Evolutionary conservation across 192 early-diverging fungal genomes (phyloP).

Genomic region (Coemansia sp.): DNA sequence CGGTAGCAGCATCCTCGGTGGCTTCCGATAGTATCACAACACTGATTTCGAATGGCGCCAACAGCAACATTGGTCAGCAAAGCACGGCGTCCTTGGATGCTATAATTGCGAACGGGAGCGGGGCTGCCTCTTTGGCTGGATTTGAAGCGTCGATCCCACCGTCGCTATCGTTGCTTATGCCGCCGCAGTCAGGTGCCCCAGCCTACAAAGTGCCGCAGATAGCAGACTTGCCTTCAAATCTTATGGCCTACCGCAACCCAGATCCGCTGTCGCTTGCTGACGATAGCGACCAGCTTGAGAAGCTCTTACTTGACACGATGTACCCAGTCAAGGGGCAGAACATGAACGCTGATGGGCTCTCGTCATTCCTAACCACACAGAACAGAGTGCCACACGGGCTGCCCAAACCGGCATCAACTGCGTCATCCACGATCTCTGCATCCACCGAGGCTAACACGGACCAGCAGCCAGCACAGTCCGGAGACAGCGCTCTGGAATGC

Average conservation of each 20-base stretch:
- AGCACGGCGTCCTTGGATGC: background rate
- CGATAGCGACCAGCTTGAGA: conserved; percentile 51
- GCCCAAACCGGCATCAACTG: background rate
- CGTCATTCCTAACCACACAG: background rate
- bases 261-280: conserved; percentile 33
- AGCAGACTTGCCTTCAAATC: conserved; percentile 25
- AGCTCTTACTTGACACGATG: conserved; percentile 48
- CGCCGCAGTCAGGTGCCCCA: conserved; percentile 8
- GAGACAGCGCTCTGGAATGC: conserved; percentile 7
- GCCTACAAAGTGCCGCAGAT: conserved; percentile 7
- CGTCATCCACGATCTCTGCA: background rate
- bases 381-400: background rate
- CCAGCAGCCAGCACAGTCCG: conserved; percentile 6
- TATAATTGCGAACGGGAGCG: background rate
- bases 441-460: background rate
- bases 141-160: background rate
- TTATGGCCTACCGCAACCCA: conserved; percentile 56
- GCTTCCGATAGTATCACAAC: no score
- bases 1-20: conserved; percentile 18
- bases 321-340: conserved; percentile 13
- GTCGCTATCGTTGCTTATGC: conserved; percentile 4
- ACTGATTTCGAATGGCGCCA: background rate
- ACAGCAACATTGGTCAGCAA: background rate
- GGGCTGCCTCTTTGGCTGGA: background rate
- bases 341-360: background rate